Percentiles rank a stretch among this genome's conserved stretches.
phyloP scores from a whole-genome alignment of 768 basidiomycete genomes.

The Nevesoporus exiguus region DNA sequence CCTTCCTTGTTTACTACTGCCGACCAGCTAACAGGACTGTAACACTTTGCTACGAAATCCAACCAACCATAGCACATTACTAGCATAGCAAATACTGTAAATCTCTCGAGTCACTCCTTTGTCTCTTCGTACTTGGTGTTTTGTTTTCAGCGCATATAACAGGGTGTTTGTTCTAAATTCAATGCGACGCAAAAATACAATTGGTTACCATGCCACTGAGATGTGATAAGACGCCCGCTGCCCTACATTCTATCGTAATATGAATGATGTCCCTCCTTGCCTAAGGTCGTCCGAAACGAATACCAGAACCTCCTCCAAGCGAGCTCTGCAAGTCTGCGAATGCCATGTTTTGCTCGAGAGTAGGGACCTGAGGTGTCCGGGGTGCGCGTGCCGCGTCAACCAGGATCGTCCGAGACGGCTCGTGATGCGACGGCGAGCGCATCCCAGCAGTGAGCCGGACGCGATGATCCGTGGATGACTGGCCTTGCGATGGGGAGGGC shows the following conservation, averaged over 20 bases:
- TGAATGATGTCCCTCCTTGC: background rate
- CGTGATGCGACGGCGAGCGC: slow-evolving; percentile 26
- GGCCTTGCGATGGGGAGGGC: slow-evolving; percentile 41
- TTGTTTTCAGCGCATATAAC: slow-evolving; percentile 25
- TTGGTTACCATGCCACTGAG: slow-evolving; percentile 3
- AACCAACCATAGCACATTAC: slow-evolving; percentile 16
- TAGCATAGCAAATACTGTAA: slow-evolving; percentile 29
- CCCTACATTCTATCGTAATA: background rate
- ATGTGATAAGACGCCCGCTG: background rate
- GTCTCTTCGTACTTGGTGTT: slow-evolving; percentile 16
- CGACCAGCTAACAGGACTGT: slow-evolving; percentile 28
- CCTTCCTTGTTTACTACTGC: slow-evolving; percentile 16
- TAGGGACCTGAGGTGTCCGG: slow-evolving; percentile 53
- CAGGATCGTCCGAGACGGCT: slow-evolving; percentile 37
- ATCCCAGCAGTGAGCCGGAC: slow-evolving; percentile 25
- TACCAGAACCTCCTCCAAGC: slow-evolving; percentile 28
- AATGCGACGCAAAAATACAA: slow-evolving; percentile 14
- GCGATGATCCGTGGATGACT: slow-evolving; percentile 21
- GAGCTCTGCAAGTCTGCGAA: slow-evolving; percentile 66
- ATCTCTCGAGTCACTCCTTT: slow-evolving; percentile 28
- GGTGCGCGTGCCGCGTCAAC: slow-evolving; percentile 38
- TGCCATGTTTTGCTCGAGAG: slow-evolving; percentile 82
- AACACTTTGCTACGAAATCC: slow-evolving; percentile 20
- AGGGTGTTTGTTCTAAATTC: slow-evolving; percentile 11
- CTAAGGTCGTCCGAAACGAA: slow-evolving; percentile 15